These are phyloP conservation scores for Leishmania guyanensis DNA, from an alignment of 208 protist genomes.

Conservation along the genomic window DNA sequence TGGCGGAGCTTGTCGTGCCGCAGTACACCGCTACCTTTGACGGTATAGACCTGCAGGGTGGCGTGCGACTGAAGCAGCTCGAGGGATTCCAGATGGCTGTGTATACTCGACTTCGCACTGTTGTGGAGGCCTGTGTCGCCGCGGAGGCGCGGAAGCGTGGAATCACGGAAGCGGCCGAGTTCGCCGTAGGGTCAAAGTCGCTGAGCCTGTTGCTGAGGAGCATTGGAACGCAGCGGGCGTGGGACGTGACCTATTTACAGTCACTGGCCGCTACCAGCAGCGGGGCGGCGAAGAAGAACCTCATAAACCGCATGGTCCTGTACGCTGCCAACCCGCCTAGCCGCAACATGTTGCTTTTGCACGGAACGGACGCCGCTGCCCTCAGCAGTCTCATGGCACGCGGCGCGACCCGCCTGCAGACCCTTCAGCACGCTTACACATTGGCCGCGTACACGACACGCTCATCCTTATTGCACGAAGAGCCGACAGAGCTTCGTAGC, in stretches of 20 bases:
- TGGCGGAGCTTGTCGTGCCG: slow-evolving; percentile 55
- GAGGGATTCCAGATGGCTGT: slow-evolving; percentile 63
- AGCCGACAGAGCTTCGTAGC: slow-evolving; percentile 68
- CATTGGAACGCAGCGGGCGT: slow-evolving; percentile 12
- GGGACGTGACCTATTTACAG: slow-evolving; percentile 25
- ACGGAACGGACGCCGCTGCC: slow-evolving; percentile 36
- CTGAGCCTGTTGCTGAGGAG: slow-evolving; percentile 10
- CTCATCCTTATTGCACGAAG: slow-evolving; percentile 41
- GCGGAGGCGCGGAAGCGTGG: neutral
- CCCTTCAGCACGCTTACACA: slow-evolving; percentile 39
- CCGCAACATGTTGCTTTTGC: slow-evolving; percentile 67
- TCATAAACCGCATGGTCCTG: slow-evolving; percentile 67
- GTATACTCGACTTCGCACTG: slow-evolving; percentile 50
- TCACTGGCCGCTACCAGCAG: slow-evolving; percentile 20
- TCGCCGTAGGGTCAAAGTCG: neutral
- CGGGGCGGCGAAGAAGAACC: slow-evolving; percentile 42
- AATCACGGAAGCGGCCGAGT: neutral
- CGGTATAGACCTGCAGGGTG: slow-evolving; percentile 45
- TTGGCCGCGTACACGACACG: slow-evolving; percentile 61
- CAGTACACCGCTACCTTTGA: slow-evolving; percentile 72
- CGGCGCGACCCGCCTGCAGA: slow-evolving; percentile 33
- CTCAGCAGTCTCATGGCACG: slow-evolving; percentile 52
- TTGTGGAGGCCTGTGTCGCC: slow-evolving; percentile 42
- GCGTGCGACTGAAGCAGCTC: slow-evolving; percentile 55
- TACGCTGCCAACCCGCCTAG: slow-evolving; percentile 81